These are phyloP conservation scores for Yamadazyma philogaea DNA, from an alignment of 805 yeast genomes.

Conservation along the genomic window DNA sequence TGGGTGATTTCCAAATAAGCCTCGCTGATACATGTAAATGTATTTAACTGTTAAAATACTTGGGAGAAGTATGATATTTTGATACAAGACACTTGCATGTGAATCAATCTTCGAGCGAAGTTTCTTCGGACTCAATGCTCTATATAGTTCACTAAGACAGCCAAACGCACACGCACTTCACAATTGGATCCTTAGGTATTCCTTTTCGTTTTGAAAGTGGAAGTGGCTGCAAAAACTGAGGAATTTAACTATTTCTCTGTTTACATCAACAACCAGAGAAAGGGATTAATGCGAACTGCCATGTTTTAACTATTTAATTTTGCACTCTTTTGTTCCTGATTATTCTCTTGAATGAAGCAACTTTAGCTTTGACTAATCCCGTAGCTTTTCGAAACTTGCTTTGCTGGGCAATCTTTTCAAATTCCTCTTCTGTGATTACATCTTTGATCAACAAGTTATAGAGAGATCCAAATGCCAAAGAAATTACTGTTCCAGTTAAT, in stretches of 20 bases:
- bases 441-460: constrained; percentile 75
- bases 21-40: too few relatives aligned
- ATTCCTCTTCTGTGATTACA: constrained; percentile 71
- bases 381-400: constrained; percentile 16
- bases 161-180: too few relatives aligned
- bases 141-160: too few relatives aligned
- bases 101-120: too few relatives aligned
- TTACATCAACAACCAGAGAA: neutral
- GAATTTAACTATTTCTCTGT: neutral
- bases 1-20: too few relatives aligned
- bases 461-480: constrained; percentile 83
- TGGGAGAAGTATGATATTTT: too few relatives aligned
- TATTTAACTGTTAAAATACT: too few relatives aligned
- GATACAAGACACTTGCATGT: too few relatives aligned
- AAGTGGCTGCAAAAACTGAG: constrained; percentile 7
- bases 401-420: constrained; percentile 19
- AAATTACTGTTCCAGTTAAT: constrained; percentile 88
- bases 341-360: neutral
- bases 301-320: neutral
- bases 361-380: constrained; percentile 5
- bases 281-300: neutral
- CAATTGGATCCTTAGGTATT: neutral
- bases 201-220: constrained; percentile 3
- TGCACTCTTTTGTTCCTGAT: neutral
- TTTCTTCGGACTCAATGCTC: too few relatives aligned